These are phyloP conservation scores for Zychaea mexicana DNA, from an alignment of 371 early-diverging fungal species.

Conservation along the genomic window DNA sequence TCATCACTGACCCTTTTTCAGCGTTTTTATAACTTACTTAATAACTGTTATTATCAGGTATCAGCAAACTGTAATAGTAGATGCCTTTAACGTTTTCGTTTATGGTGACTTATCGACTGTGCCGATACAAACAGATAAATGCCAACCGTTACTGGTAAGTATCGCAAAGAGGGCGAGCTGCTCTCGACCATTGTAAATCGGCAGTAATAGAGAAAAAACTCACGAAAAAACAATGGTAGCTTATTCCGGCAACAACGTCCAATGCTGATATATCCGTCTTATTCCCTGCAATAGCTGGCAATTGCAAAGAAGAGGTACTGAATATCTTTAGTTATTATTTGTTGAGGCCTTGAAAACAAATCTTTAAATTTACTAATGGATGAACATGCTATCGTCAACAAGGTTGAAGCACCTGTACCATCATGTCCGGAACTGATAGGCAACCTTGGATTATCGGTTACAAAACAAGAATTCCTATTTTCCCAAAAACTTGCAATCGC, in stretches of 20 bases:
- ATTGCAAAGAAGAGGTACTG: constrained; percentile 37
- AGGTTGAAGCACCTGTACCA: constrained; percentile 2
- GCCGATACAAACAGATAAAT: neutral
- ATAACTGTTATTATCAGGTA: neutral
- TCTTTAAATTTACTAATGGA: no score
- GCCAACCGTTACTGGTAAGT: neutral
- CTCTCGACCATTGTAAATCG: no score
- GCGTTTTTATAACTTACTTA: no score
- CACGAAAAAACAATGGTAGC: no score
- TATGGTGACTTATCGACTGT: constrained; percentile 1
- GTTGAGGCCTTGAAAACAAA: no score
- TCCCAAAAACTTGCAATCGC: constrained; percentile 44
- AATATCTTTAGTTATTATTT: no score
- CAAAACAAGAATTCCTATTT: neutral
- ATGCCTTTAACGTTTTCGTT: constrained; percentile 1
- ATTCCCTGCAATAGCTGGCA: constrained; percentile 39
- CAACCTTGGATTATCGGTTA: constrained; percentile 16
- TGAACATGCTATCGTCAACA: no score
- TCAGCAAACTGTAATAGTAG: neutral
- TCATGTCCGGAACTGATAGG: constrained; percentile 40
- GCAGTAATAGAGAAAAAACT: no score
- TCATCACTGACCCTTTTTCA: no score
- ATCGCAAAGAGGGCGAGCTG: no score
- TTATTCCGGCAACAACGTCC: neutral
- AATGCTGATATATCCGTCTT: constrained; percentile 25